Conservation (phyloP, 2,329 filamentous ascomycete species). For the Trichoderma atrobrunneum region DNA sequence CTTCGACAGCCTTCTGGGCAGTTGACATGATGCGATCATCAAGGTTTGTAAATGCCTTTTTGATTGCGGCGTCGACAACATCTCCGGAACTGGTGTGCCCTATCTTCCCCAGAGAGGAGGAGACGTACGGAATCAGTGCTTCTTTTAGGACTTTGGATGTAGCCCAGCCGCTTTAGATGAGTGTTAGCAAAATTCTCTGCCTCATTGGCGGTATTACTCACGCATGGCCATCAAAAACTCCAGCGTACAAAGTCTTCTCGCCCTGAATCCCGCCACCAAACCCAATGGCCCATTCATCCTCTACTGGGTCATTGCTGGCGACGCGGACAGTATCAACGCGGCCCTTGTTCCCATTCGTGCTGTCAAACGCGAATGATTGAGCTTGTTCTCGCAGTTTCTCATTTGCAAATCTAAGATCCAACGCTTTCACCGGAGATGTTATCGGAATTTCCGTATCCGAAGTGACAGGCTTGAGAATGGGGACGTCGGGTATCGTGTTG, state of each 20-base stretch:
- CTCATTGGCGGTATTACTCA: slow-evolving; percentile 28
- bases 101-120: slow-evolving; percentile 34
- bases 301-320: slow-evolving; percentile 36
- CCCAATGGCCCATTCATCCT: slow-evolving; percentile 37
- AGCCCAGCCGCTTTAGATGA: slow-evolving; percentile 37
- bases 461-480: slow-evolving; percentile 11
- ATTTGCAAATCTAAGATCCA: slow-evolving; percentile 31
- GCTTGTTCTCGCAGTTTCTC: slow-evolving; percentile 32
- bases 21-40: slow-evolving; percentile 53
- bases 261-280: slow-evolving; percentile 32
- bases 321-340: slow-evolving; percentile 36
- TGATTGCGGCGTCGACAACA: slow-evolving; percentile 53
- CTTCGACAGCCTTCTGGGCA: slow-evolving; percentile 34
- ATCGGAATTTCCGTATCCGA: slow-evolving; percentile 26
- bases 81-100: slow-evolving; percentile 38
- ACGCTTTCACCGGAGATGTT: slow-evolving; percentile 29
- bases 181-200: background rate
- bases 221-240: slow-evolving; percentile 51
- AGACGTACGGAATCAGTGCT: slow-evolving; percentile 43
- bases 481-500: background rate
- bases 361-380: slow-evolving; percentile 31
- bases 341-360: slow-evolving; percentile 26
- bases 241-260: slow-evolving; percentile 32
- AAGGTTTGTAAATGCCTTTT: slow-evolving; percentile 53
- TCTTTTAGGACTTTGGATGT: slow-evolving; percentile 41